Conservation (phyloP, 1,284 basidiomycete genomes). For the Macrocystidia cucumis region DNA sequence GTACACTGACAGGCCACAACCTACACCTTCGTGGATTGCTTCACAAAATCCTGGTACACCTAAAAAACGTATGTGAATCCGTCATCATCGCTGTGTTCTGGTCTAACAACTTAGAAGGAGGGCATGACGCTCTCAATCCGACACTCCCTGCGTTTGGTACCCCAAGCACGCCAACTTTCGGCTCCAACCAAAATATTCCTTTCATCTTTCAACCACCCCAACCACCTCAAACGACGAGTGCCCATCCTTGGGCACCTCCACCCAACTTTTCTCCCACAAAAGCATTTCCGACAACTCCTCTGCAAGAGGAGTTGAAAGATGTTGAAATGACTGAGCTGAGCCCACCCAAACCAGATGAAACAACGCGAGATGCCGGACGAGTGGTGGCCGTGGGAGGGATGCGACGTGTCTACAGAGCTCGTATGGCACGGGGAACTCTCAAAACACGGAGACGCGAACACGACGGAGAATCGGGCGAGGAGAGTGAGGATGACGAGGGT, state of each 20-base stretch:
- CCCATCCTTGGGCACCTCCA: constrained; percentile 59
- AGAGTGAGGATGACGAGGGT: constrained; percentile 31
- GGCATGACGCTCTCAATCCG: constrained; percentile 43
- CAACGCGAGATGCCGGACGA: constrained; percentile 31
- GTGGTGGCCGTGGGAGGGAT: constrained; percentile 62
- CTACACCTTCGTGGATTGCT: constrained; percentile 49
- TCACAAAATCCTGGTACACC: constrained; percentile 40
- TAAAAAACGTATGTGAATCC: constrained; percentile 51
- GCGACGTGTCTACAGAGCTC: constrained; percentile 52
- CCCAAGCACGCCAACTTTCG: constrained; percentile 45
- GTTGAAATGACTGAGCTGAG: constrained; percentile 68
- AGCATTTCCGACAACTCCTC: constrained; percentile 40
- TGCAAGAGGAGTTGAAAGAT: constrained; percentile 46
- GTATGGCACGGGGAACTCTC: constrained; percentile 23
- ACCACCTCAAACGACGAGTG: constrained; percentile 36
- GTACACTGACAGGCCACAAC: constrained; percentile 31
- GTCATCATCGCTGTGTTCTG: constrained; percentile 4
- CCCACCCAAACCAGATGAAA: constrained; percentile 41
- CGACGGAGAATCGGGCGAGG: constrained; percentile 18
- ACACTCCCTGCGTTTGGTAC: constrained; percentile 32
- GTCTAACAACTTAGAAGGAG: constrained; percentile 23
- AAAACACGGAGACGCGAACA: constrained; percentile 16
- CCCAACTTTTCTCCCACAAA: constrained; percentile 48
- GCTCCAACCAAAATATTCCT: constrained; percentile 53
- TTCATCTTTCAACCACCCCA: constrained; percentile 60